Conservation (phyloP, 495 filamentous ascomycete genomes). For the Filosporella fistucella region DNA sequence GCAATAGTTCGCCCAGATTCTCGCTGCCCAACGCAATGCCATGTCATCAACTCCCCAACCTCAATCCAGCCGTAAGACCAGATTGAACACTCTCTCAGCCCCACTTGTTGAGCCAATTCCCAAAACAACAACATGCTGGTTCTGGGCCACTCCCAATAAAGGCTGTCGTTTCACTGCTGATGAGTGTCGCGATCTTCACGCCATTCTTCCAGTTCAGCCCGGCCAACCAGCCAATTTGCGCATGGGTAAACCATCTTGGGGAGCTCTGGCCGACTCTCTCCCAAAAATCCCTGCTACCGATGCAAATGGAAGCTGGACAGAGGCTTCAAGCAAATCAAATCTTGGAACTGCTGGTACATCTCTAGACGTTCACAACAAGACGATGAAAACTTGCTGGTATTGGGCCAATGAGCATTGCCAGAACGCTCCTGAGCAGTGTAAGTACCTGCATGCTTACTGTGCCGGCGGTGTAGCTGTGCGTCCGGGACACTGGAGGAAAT, state of each 20-base stretch:
- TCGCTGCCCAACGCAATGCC: constrained; percentile 6
- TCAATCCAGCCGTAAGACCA: not conserved
- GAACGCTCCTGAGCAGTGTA: constrained; percentile 8
- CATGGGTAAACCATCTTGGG: constrained; percentile 14
- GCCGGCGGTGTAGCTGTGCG: constrained; percentile 1
- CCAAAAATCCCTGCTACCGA: constrained; percentile 1
- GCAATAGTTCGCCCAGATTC: constrained; percentile 9
- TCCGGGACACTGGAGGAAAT: not conserved
- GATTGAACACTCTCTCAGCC: not conserved
- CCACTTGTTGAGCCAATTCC: constrained; percentile 8
- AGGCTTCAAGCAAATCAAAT: too few relatives aligned
- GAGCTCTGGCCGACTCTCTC: constrained; percentile 5
- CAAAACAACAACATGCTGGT: constrained; percentile 16
- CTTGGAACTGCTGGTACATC: too few relatives aligned
- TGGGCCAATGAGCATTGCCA: constrained; percentile 14
- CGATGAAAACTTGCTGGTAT: constrained; percentile 10
- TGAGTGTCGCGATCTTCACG: constrained; percentile 16
- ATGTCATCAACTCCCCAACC: too few relatives aligned
- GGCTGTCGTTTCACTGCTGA: constrained; percentile 13
- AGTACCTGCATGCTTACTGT: constrained; percentile 13
- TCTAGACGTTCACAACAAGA: not conserved
- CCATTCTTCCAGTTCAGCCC: not conserved
- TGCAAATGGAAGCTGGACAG: too few relatives aligned
- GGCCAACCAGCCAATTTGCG: constrained; percentile 2
- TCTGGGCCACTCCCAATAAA: constrained; percentile 10